phyloP scores from a whole-genome alignment of 2,329 filamentous ascomycete genomes.

The Cercospora brassicicola region DNA sequence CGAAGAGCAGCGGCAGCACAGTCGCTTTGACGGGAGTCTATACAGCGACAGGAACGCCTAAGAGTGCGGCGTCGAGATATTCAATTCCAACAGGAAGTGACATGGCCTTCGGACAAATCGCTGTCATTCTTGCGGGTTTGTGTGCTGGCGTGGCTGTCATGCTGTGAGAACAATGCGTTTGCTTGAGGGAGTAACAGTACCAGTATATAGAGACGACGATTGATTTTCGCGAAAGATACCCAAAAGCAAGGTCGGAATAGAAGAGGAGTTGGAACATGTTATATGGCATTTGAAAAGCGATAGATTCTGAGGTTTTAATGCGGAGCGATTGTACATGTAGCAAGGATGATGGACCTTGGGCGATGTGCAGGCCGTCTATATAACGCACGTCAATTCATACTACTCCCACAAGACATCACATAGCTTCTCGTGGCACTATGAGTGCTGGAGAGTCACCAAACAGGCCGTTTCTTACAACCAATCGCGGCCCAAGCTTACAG shows the following conservation, averaged over 20 bases:
- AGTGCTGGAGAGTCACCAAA: neutral
- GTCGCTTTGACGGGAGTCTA: conserved; percentile 40
- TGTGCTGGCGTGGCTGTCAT: neutral
- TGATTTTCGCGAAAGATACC: conserved; percentile 13
- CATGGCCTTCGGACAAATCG: neutral
- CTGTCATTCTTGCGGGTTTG: neutral
- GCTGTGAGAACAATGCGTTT: conserved; percentile 1
- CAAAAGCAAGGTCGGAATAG: neutral
- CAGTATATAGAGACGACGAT: conserved; percentile 5
- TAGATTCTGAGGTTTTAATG: neutral
- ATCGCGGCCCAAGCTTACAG: neutral
- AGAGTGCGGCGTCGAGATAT: conserved; percentile 19
- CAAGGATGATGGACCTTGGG: neutral
- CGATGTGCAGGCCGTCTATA: neutral
- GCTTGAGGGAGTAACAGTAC: neutral
- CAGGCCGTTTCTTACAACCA: neutral
- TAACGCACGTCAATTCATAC: neutral
- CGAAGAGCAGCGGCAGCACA: conserved; percentile 14
- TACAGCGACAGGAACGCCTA: conserved; percentile 42
- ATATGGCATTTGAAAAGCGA: neutral
- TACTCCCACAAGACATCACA: neutral
- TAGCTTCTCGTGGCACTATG: neutral
- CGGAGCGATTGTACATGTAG: neutral
- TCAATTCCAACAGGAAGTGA: neutral
- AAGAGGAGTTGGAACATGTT: neutral